These are phyloP conservation scores for Colletotrichum caudatum DNA, from an alignment of 2,329 filamentous ascomycete genomes.

Conservation along the genomic window DNA sequence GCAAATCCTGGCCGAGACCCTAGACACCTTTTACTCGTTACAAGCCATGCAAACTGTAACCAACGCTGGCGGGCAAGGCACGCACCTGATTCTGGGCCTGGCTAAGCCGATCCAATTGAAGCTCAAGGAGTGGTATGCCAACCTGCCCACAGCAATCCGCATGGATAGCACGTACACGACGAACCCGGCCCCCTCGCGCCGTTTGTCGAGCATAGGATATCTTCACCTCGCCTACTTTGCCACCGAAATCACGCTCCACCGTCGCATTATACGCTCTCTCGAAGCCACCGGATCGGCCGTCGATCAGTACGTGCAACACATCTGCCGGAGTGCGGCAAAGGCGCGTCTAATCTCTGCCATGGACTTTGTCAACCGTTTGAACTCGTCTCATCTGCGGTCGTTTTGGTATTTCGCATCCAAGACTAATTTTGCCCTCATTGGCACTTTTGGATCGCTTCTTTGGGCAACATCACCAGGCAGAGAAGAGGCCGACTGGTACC, in stretches of 20 bases:
- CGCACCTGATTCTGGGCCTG: conserved; percentile 77
- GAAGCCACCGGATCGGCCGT: conserved; percentile 57
- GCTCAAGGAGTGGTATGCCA: conserved; percentile 84
- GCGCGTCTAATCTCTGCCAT: conserved; percentile 94
- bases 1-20: conserved; percentile 81
- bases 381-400: conserved; percentile 84
- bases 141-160: conserved; percentile 71
- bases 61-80: conserved; percentile 76
- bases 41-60: conserved; percentile 78
- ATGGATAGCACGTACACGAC: conserved; percentile 71
- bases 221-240: conserved; percentile 94
- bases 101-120: conserved; percentile 87
- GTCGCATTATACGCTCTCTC: conserved; percentile 88
- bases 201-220: conserved; percentile 76
- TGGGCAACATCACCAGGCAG: conserved; percentile 89
- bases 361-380: conserved; percentile 96
- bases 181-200: conserved; percentile 55
- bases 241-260: conserved; percentile 92
- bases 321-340: conserved; percentile 93
- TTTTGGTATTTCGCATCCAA: conserved; percentile 95
- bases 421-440: conserved; percentile 93
- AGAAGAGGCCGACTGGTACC: conserved; percentile 95
- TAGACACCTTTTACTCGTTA: conserved; percentile 85
- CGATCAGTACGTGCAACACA: conserved; percentile 88
- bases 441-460: conserved; percentile 90